phyloP scores from a whole-genome alignment of 495 filamentous ascomycete species.

The Paragyromitra xinjiangensis region DNA sequence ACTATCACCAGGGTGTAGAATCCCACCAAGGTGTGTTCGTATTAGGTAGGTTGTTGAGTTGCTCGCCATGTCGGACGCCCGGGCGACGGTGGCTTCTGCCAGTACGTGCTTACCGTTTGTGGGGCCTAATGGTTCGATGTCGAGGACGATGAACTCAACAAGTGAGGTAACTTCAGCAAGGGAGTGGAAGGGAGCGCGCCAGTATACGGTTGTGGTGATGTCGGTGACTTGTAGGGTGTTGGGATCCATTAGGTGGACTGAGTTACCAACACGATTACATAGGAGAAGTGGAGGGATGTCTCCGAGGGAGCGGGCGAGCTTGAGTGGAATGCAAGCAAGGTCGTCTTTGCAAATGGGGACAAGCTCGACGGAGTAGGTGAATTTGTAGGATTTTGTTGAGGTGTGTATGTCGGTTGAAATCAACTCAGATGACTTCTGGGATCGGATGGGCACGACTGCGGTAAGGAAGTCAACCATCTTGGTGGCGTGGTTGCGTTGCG shows the following conservation, averaged over 20 bases:
- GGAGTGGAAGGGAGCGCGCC: constrained; percentile 82
- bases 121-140: constrained; percentile 82
- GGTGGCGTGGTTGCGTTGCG: constrained; percentile 87
- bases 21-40: constrained; percentile 85
- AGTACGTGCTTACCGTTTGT: constrained; percentile 82
- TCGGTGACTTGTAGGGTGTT: constrained; percentile 90
- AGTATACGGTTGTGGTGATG: constrained; percentile 80
- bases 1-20: constrained; percentile 89
- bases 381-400: constrained; percentile 87
- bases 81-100: constrained; percentile 85
- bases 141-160: constrained; percentile 91
- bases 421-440: constrained; percentile 89
- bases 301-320: constrained; percentile 81
- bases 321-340: constrained; percentile 87
- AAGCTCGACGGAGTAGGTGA: constrained; percentile 83
- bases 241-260: constrained; percentile 88
- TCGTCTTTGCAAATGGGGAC: constrained; percentile 97
- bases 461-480: constrained; percentile 90
- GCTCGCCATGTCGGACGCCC: constrained; percentile 84
- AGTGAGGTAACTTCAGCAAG: constrained; percentile 86
- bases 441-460: constrained; percentile 76
- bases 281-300: constrained; percentile 84
- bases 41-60: constrained; percentile 88
- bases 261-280: constrained; percentile 88
- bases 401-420: constrained; percentile 96